These are phyloP conservation scores for Populus hybrid DNA, from an alignment of 441 rosid species.

Conservation along the genomic window DNA sequence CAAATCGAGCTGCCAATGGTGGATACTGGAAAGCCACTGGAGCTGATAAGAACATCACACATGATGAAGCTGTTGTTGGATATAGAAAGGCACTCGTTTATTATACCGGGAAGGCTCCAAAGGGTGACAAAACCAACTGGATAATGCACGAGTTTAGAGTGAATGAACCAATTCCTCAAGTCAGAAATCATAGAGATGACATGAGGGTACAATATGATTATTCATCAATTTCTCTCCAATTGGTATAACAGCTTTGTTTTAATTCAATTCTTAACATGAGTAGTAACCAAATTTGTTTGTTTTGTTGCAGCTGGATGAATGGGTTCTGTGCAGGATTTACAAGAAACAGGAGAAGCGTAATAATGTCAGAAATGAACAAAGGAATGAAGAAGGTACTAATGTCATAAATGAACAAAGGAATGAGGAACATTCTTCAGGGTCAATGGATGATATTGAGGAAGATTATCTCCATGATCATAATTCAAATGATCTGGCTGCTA, in stretches of 20 bases:
- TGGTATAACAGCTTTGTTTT: not conserved
- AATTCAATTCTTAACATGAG: not conserved
- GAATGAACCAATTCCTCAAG: not conserved
- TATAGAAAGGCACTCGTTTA: constrained; percentile 29
- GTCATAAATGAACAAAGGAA: too few species aligned
- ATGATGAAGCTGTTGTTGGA: constrained; percentile 13
- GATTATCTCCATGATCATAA: not conserved
- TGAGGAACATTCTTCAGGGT: not conserved
- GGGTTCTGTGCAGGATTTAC: constrained; percentile 31
- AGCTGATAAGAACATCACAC: constrained; percentile 15
- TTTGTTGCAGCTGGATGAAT: constrained; percentile 32
- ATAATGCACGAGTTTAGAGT: constrained; percentile 41
- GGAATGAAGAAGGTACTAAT: too few species aligned
- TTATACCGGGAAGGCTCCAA: constrained; percentile 28
- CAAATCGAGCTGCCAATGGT: constrained; percentile 27
- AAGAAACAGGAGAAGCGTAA: constrained; percentile 15
- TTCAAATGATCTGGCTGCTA: not conserved
- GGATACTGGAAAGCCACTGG: constrained; percentile 48
- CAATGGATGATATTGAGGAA: not conserved
- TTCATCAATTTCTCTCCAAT: not conserved
- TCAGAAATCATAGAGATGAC: not conserved
- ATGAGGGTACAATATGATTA: constrained; percentile 29
- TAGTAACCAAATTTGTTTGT: not conserved
- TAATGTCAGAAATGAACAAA: not conserved
- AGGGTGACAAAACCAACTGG: constrained; percentile 32